Evolutionary conservation across 108 stramenopile species (phyloP).

Genomic region (Mediolabrus comicus): DNA sequence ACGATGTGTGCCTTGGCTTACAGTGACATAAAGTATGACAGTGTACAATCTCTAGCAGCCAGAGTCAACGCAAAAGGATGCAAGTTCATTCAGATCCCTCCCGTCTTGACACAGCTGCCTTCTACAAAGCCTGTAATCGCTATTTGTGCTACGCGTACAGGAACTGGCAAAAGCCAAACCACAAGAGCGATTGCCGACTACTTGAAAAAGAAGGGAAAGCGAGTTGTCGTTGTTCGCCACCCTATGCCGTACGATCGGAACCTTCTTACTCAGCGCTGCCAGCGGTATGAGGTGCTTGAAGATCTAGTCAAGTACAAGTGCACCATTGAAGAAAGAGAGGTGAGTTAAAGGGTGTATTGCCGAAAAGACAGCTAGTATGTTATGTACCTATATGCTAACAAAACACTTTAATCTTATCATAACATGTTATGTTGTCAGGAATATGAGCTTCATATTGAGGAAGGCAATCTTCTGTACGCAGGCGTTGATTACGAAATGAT

Average conservation of each 20-base stretch:
- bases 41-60: slow-evolving; percentile 46
- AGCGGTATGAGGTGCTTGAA: slow-evolving; percentile 48
- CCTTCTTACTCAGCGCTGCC: slow-evolving; percentile 45
- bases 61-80: slow-evolving; percentile 49
- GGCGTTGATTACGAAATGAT: slow-evolving; percentile 61
- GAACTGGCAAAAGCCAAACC: slow-evolving; percentile 47
- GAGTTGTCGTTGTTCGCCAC: slow-evolving; percentile 44
- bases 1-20: slow-evolving; percentile 46
- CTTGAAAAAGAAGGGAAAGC: slow-evolving; percentile 45
- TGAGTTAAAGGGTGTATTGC: not conserved
- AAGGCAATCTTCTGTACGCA: slow-evolving; percentile 49
- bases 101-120: slow-evolving; percentile 33
- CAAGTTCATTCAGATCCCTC: slow-evolving; percentile 53
- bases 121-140: slow-evolving; percentile 49
- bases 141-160: slow-evolving; percentile 50
- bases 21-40: slow-evolving; percentile 37
- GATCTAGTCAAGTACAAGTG: slow-evolving; percentile 59
- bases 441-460: slow-evolving; percentile 51
- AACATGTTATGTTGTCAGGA: slow-evolving; percentile 9
- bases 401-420: not conserved
- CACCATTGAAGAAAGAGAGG: slow-evolving; percentile 58
- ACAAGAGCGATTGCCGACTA: slow-evolving; percentile 44
- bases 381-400: not conserved
- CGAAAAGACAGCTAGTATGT: not conserved
- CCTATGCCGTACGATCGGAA: slow-evolving; percentile 57